Evolutionary conservation across 352 stramenopile genomes (phyloP).

Genomic region (Phytophthora rubi): DNA sequence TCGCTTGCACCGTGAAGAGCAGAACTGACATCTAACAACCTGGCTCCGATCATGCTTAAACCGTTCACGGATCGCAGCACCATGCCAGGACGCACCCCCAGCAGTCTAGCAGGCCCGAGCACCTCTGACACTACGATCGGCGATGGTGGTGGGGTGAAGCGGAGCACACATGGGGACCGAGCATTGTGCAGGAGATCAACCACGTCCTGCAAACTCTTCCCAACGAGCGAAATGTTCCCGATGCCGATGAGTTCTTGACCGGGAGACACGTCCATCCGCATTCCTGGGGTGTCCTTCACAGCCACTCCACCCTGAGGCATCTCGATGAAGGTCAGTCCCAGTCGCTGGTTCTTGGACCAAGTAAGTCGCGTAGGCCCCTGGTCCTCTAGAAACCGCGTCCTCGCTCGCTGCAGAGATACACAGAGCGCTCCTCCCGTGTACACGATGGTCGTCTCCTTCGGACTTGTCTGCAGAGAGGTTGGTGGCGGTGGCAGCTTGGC

Average conservation of each 20-base stretch:
- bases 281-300: conserved; percentile 45
- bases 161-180: conserved; percentile 49
- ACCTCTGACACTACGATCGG: conserved; percentile 53
- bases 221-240: conserved; percentile 39
- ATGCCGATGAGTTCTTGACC: conserved; percentile 57
- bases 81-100: conserved; percentile 45
- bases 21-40: conserved; percentile 39
- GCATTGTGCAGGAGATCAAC: conserved; percentile 44
- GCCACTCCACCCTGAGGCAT: conserved; percentile 41
- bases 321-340: conserved; percentile 62
- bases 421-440: conserved; percentile 47
- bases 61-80: conserved; percentile 47
- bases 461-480: not conserved
- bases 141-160: conserved; percentile 54
- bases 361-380: conserved; percentile 40
- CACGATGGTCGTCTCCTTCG: conserved; percentile 26
- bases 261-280: conserved; percentile 34
- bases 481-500: conserved; percentile 18
- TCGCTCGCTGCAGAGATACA: conserved; percentile 52
- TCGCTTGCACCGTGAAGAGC: conserved; percentile 37
- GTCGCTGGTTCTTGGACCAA: conserved; percentile 52
- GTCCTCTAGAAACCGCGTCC: conserved; percentile 38
- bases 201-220: conserved; percentile 46
- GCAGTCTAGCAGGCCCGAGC: conserved; percentile 20
- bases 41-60: conserved; percentile 43